These are phyloP conservation scores for Saccharata proteae DNA, from an alignment of 2,329 filamentous ascomycete genomes.

Conservation along the genomic window DNA sequence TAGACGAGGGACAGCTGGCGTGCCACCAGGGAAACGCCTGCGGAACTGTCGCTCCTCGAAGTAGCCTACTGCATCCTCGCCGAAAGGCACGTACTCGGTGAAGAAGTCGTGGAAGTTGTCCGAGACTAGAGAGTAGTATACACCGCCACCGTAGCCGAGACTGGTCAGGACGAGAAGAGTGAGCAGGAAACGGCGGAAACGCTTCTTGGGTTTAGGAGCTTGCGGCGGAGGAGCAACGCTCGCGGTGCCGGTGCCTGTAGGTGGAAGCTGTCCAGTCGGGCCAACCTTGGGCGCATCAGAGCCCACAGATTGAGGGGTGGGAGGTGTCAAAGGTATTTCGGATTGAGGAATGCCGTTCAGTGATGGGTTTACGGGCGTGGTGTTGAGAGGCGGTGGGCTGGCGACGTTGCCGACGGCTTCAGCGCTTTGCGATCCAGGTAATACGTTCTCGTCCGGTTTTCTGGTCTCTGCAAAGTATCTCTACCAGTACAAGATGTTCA, in stretches of 20 bases:
- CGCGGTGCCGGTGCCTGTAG: constrained; percentile 30
- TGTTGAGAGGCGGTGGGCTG: constrained; percentile 20
- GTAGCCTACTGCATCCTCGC: constrained; percentile 88
- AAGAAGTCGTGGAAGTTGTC: constrained; percentile 99
- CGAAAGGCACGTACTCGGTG: constrained; percentile 89
- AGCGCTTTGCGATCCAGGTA: constrained; percentile 14
- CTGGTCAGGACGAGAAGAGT: constrained; percentile 65
- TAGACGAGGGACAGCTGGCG: constrained; percentile 26
- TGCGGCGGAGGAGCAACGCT: constrained; percentile 24
- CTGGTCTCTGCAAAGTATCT: constrained; percentile 41
- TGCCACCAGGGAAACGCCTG: constrained; percentile 55
- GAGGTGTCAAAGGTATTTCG: constrained; percentile 35
- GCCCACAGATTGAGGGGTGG: constrained; percentile 28
- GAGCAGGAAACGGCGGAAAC: constrained; percentile 65
- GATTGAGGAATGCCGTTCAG: constrained; percentile 37
- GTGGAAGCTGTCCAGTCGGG: constrained; percentile 11
- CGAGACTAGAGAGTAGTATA: constrained; percentile 84
- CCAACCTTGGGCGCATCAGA: constrained; percentile 25
- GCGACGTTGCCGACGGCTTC: constrained; percentile 14
- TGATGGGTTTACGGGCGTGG: constrained; percentile 30
- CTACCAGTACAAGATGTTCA: constrained; percentile 17
- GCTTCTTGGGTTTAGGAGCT: constrained; percentile 51
- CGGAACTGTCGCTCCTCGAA: constrained; percentile 91
- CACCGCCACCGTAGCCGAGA: constrained; percentile 72
- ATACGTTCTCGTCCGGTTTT: constrained; percentile 25